These are phyloP conservation scores for Hericium coralloides DNA, from an alignment of 768 basidiomycete species.

Conservation along the genomic window DNA sequence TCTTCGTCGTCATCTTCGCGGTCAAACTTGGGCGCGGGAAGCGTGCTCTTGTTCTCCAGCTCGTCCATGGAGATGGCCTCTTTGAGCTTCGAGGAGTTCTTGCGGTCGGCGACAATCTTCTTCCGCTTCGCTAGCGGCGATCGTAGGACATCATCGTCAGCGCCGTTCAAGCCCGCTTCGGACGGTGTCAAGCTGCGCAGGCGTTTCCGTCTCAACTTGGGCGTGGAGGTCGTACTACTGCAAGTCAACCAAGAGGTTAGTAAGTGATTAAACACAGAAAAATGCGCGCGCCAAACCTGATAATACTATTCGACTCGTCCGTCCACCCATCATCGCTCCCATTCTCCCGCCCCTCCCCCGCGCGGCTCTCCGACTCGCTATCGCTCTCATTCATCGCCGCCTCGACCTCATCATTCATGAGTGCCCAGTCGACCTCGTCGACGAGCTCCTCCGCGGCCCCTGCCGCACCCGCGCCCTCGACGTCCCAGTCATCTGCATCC, in stretches of 20 bases:
- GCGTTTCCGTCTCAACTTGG: slow-evolving; percentile 53
- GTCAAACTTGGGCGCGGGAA: background rate
- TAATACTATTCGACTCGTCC: slow-evolving; percentile 40
- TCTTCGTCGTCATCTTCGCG: slow-evolving; percentile 19
- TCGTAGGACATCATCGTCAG: slow-evolving; percentile 29
- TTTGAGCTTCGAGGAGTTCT: slow-evolving; percentile 59
- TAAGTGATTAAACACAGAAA: background rate
- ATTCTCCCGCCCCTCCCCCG: slow-evolving; percentile 37
- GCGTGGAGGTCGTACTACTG: slow-evolving; percentile 30
- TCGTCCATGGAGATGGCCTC: slow-evolving; percentile 26
- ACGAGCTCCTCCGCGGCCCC: slow-evolving; percentile 1
- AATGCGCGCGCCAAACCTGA: slow-evolving; percentile 25
- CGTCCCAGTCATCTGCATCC: slow-evolving; percentile 62
- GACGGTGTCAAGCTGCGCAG: slow-evolving; percentile 66
- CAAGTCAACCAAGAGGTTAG: background rate
- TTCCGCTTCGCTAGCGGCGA: slow-evolving; percentile 79
- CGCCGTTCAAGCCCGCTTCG: slow-evolving; percentile 33
- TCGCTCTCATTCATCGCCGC: slow-evolving; percentile 19
- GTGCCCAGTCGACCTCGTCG: slow-evolving; percentile 16
- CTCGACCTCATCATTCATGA: slow-evolving; percentile 14
- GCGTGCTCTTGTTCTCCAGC: slow-evolving; percentile 13
- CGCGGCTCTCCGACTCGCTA: slow-evolving; percentile 20
- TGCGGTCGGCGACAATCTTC: slow-evolving; percentile 58
- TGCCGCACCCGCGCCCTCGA: slow-evolving; percentile 22
- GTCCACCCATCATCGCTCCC: slow-evolving; percentile 45